Conservation (phyloP, 2,329 filamentous ascomycete species). For the Ophiostoma quercus region DNA sequence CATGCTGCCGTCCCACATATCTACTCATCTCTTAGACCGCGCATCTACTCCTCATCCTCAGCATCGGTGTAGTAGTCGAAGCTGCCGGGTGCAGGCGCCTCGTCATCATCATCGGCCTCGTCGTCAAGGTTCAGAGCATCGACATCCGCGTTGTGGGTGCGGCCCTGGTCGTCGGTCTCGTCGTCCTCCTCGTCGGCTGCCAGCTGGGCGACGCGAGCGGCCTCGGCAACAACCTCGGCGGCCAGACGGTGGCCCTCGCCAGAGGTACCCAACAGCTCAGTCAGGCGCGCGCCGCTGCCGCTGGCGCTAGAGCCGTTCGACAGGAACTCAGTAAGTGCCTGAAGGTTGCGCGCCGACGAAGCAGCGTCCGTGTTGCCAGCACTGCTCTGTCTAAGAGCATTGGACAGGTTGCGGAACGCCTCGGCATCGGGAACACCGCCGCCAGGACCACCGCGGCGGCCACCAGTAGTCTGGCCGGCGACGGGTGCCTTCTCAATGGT, state of each 20-base stretch:
- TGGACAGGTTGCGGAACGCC: conserved; percentile 23
- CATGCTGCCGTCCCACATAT: neutral
- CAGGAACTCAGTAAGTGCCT: conserved; percentile 10
- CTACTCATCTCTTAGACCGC: neutral
- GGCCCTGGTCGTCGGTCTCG: neutral
- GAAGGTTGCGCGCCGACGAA: conserved; percentile 19
- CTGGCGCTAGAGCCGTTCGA: neutral
- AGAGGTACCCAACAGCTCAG: conserved; percentile 14
- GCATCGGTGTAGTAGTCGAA: conserved; percentile 77
- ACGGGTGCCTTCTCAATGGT: conserved; percentile 58
- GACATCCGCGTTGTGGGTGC: conserved; percentile 53
- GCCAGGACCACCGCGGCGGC: conserved; percentile 25
- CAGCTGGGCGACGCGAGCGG: conserved; percentile 21
- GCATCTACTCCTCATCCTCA: conserved; percentile 37
- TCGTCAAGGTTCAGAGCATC: conserved; percentile 83
- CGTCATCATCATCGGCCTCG: conserved; percentile 67
- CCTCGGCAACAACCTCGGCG: conserved; percentile 24
- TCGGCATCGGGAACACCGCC: conserved; percentile 16
- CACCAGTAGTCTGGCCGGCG: conserved; percentile 35
- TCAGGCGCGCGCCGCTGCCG: conserved; percentile 22
- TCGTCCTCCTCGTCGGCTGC: conserved; percentile 27
- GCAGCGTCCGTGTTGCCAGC: conserved; percentile 30
- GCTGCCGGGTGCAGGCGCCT: conserved; percentile 63
- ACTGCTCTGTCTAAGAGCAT: conserved; percentile 32
- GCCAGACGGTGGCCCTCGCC: conserved; percentile 14